A percentile compares a stretch with the other conserved stretches of the same genome.
phyloP scores from a whole-genome alignment of 768 basidiomycete genomes.

The Tylopilus balloui region DNA sequence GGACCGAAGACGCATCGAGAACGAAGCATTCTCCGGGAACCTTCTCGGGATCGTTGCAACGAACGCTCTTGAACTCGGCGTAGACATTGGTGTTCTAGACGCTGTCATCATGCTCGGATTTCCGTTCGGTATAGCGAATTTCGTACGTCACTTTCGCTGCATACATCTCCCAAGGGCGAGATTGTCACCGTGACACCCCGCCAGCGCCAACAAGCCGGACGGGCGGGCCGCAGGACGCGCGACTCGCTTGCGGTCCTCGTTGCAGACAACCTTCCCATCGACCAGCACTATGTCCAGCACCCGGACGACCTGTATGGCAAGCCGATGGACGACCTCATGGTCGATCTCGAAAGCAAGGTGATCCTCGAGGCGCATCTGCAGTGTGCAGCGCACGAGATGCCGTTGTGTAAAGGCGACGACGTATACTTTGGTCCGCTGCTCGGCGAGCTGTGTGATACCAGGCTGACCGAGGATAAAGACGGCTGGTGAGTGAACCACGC shows the following conservation, averaged over 20 bases:
- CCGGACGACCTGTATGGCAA: slow-evolving; percentile 68
- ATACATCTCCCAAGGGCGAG: neutral
- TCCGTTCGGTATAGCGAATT: slow-evolving; percentile 73
- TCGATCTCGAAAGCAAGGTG: slow-evolving; percentile 71
- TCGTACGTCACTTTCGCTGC: slow-evolving; percentile 44
- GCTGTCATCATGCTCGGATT: slow-evolving; percentile 89
- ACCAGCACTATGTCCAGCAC: slow-evolving; percentile 67
- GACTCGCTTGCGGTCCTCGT: slow-evolving; percentile 78
- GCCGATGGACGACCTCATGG: slow-evolving; percentile 54
- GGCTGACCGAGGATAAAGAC: slow-evolving; percentile 64
- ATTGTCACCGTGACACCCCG: neutral
- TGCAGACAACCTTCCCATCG: slow-evolving; percentile 63
- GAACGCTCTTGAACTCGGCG: slow-evolving; percentile 85
- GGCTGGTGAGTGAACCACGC: slow-evolving; percentile 58
- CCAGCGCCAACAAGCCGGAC: slow-evolving; percentile 84
- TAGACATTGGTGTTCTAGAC: slow-evolving; percentile 87
- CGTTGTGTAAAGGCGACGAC: slow-evolving; percentile 59
- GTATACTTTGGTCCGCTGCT: slow-evolving; percentile 68
- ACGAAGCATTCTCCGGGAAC: slow-evolving; percentile 79
- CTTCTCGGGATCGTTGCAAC: slow-evolving; percentile 86
- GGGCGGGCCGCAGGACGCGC: slow-evolving; percentile 76
- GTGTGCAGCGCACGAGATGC: slow-evolving; percentile 86
- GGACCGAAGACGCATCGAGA: slow-evolving; percentile 82
- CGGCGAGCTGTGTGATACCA: slow-evolving; percentile 53
- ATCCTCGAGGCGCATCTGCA: slow-evolving; percentile 83